Base-by-base conservation (phyloP, 495 filamentous ascomycete species). In the Staphylotrichum tortipilum region DNA sequence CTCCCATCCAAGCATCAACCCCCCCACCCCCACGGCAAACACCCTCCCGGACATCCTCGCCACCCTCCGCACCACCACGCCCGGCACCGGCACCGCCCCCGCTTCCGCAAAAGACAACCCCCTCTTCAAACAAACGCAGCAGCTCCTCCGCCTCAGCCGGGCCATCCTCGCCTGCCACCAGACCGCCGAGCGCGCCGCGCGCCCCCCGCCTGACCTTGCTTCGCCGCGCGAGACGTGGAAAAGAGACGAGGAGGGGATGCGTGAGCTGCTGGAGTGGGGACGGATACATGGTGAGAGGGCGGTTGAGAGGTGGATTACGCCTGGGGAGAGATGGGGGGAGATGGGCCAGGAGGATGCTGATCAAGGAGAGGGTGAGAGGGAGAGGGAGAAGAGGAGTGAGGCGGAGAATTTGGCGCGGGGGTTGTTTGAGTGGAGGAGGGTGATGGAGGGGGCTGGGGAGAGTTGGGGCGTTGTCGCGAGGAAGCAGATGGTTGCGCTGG, bases 401-500 rank as follows among this genome's bases (percentile, higher is more conserved):
- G 58, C 60, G 8, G 64, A 64, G 22, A 54, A 50, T 2, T 35
- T 65, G 31, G 57, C 60, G 4, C 48, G 50, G 19, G 54, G 59
- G 0, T 19, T 74, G 23, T 71, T 75, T 54, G 57, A 63, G 11
- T 56, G 56, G 42, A 64, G 59, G 19, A 57, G 49, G 19, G 55
- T 56, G 52, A 39, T 31, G 5, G 11, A 23, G 17, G 34, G 24
- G 15, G 54, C 22, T 34, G 59, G 23, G n/a, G 52, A 65, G 49
- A 65, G 53, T 9, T 71, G 68, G 69, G 69, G 64, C 1, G 41
- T 53, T 7, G 49, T 63, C 31, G 68, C 66, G 2, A 58, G 60
- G 7, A 57, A 56, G 8, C 66, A 69, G 41, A 40, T 65, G 43
- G 66, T 57, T 51, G 61, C 60, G 29, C 50, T 74, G n/a, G 50